Evolutionary conservation across 305 asterid species (phyloP).

Genomic region (Salvia sclarea): DNA sequence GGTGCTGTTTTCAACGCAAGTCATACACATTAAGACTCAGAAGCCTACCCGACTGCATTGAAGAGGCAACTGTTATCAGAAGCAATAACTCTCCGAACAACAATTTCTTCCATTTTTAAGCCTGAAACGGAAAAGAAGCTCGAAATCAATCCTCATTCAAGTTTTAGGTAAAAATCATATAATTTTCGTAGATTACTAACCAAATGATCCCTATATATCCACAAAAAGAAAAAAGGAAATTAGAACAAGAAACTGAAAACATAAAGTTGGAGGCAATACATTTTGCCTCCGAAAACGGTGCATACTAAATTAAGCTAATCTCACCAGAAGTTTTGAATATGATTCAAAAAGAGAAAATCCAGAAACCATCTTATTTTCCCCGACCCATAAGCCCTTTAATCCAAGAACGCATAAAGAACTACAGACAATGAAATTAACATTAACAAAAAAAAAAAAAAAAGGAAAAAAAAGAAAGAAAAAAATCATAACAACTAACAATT

Average conservation of each 20-base stretch:
- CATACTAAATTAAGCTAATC: slow-evolving; percentile 1
- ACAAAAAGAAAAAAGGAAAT: too few species aligned
- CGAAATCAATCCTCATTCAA: slow-evolving; percentile 1
- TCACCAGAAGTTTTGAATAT: neutral
- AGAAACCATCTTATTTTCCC: neutral
- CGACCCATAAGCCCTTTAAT: slow-evolving; percentile 2
- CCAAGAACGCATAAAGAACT: slow-evolving; percentile 12
- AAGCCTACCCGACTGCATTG: slow-evolving; percentile 89
- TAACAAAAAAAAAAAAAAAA: neutral
- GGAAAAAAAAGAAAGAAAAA: neutral
- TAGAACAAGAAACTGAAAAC: neutral
- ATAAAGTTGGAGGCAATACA: neutral
- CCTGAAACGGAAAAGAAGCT: slow-evolving; percentile 45
- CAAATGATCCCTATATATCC: neutral
- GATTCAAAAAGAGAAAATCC: slow-evolving; percentile 6
- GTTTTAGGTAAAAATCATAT: neutral
- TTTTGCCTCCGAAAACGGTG: neutral
- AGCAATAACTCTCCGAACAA: slow-evolving; percentile 84
- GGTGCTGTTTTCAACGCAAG: neutral
- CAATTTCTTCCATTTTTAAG: slow-evolving; percentile 63
- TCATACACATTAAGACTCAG: slow-evolving; percentile 9
- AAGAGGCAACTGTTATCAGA: slow-evolving; percentile 97
- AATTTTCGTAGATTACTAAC: neutral
- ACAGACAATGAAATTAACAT: neutral
- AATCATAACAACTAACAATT: neutral